Conservation (phyloP, 2,329 filamentous ascomycete species). For the Thelonectria blattea region DNA sequence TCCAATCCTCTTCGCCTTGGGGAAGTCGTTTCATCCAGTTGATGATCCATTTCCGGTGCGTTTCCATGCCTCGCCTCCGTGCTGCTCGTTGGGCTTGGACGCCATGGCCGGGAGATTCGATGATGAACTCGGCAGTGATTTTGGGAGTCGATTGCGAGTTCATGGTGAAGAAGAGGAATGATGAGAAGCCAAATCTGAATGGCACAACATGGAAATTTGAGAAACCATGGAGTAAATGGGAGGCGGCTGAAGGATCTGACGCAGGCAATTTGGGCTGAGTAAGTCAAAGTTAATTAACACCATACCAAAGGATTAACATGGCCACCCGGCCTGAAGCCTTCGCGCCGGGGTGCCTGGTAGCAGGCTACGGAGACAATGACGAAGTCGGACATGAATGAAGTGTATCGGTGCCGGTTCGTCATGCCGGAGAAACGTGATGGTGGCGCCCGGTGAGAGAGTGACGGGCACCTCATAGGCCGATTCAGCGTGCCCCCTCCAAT, state of each 20-base stretch:
- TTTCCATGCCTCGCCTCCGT: conserved; percentile 34
- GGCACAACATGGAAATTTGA: conserved; percentile 15
- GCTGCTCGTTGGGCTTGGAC: conserved; percentile 34
- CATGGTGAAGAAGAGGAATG: conserved; percentile 20
- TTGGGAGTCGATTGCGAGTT: conserved; percentile 26
- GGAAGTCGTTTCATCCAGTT: conserved; percentile 37
- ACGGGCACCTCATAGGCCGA: conserved; percentile 24
- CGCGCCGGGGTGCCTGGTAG: conserved; percentile 13
- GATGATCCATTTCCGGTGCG: conserved; percentile 35
- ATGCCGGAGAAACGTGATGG: conserved; percentile 32
- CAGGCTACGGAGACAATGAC: conserved; percentile 15
- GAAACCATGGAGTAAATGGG: conserved; percentile 7
- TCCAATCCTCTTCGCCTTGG: conserved; percentile 37
- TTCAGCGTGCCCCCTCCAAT: conserved; percentile 25
- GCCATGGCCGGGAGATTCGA: conserved; percentile 32
- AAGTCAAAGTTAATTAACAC: not conserved
- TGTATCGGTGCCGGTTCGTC: conserved; percentile 7
- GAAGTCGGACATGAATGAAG: not conserved
- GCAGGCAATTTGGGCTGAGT: conserved; percentile 3
- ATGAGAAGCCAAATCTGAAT: conserved; percentile 10
- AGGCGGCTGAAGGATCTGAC: not conserved
- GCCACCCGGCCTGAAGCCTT: conserved; percentile 11
- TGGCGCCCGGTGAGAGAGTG: conserved; percentile 31
- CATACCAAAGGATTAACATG: conserved; percentile 1
- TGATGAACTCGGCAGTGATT: conserved; percentile 35